Evolutionary conservation across 169 alveolate genomes (phyloP).

Genomic region (Hammondia hammondi): DNA sequence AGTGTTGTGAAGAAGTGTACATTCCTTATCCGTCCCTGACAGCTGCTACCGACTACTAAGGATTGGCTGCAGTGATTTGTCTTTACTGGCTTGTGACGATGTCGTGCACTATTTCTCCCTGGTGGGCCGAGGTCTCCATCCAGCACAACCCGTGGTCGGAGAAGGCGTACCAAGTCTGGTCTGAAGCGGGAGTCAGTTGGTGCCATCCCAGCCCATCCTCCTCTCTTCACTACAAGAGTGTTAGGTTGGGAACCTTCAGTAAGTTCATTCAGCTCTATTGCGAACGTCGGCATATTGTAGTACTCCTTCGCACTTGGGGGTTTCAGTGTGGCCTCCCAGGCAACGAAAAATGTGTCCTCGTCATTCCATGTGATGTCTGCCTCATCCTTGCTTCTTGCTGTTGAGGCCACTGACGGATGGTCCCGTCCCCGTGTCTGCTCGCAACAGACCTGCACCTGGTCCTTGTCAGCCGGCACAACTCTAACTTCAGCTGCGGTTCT

Average conservation of each 20-base stretch:
- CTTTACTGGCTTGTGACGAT: too few relatives aligned
- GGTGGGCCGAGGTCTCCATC: too few relatives aligned
- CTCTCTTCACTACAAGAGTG: background rate
- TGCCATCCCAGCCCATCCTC: background rate
- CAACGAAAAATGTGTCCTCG: background rate
- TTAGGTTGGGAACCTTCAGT: conserved; percentile 83
- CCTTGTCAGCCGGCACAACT: background rate
- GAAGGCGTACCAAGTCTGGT: conserved; percentile 7
- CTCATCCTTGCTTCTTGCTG: background rate
- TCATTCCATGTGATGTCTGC: background rate
- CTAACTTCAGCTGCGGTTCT: background rate
- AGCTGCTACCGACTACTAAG: too few relatives aligned
- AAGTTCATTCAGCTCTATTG: conserved; percentile 88
- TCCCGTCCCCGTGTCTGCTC: background rate
- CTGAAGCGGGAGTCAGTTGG: conserved; percentile 28
- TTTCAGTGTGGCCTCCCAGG: conserved; percentile 23
- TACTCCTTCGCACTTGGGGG: background rate
- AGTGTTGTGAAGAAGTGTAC: too few relatives aligned
- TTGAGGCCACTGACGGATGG: background rate
- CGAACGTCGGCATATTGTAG: conserved; percentile 60
- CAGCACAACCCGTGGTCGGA: too few relatives aligned
- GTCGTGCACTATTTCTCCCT: too few relatives aligned
- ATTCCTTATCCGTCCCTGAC: too few relatives aligned
- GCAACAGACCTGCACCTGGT: background rate
- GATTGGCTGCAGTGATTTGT: too few relatives aligned